Percentiles rank a stretch among this genome's conserved stretches.
These are phyloP conservation scores for Didymella keratinophila DNA, from an alignment of 2,329 filamentous ascomycete species.

Conservation along the genomic window DNA sequence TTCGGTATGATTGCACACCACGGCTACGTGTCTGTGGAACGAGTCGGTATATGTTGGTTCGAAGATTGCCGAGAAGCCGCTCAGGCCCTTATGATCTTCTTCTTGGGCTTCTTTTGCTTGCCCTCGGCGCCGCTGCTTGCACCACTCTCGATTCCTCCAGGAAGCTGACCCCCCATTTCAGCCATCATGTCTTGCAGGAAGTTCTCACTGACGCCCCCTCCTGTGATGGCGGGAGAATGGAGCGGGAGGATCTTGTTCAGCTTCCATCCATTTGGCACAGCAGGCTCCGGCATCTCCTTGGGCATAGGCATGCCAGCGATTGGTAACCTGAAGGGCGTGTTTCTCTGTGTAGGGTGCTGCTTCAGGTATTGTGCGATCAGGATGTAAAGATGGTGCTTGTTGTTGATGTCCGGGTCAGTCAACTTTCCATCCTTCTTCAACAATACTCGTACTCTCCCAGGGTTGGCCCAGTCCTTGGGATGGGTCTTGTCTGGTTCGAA, in stretches of 20 bases:
- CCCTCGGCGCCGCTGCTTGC: constrained; percentile 35
- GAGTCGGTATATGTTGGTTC: background rate
- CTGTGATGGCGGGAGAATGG: constrained; percentile 87
- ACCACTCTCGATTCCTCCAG: constrained; percentile 21
- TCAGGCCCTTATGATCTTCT: constrained; percentile 43
- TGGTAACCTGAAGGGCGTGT: constrained; percentile 73
- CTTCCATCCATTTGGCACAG: constrained; percentile 84
- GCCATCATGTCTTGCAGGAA: constrained; percentile 97
- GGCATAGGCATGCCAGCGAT: constrained; percentile 76
- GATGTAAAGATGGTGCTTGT: constrained; percentile 87
- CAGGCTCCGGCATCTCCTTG: constrained; percentile 72
- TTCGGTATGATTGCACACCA: background rate
- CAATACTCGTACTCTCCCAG: constrained; percentile 83
- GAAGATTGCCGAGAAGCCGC: background rate
- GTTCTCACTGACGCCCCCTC: constrained; percentile 93
- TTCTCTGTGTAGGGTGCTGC: constrained; percentile 77
- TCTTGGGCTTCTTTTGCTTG: constrained; percentile 51
- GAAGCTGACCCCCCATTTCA: constrained; percentile 72
- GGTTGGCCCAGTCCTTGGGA: constrained; percentile 97
- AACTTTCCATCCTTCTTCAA: constrained; percentile 68
- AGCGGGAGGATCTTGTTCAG: constrained; percentile 84
- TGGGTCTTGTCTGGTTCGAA: constrained; percentile 93
- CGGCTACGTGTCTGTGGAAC: background rate
- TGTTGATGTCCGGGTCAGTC: constrained; percentile 65
- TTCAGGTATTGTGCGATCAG: constrained; percentile 79